Base-by-base conservation (phyloP, 441 rosid genomes). In the Caryocar brasiliense region DNA sequence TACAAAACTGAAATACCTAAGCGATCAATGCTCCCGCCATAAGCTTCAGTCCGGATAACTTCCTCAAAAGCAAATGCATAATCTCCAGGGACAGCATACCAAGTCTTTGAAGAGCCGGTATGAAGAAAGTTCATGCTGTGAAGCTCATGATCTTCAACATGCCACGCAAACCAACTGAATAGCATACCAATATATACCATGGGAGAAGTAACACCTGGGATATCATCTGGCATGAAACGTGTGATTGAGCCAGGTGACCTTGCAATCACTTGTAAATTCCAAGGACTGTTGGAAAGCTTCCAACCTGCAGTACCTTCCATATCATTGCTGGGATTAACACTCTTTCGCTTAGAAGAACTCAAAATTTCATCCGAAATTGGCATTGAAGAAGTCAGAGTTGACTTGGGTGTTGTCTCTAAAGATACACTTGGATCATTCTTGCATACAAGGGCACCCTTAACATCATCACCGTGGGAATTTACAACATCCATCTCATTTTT, bases 141-240 rank as follows among this genome's bases (percentile, higher is more conserved):
- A 67, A 94, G 95, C 56, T 94, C 99, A 47, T 94, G 99, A 78
- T 94, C 99, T 70, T 94, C 99, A 65, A 94, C 95, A 59, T 89
- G 99, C 97, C 99, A 94, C 49, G 99, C 99, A 79, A 94, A 94
- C 99, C 99, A 94, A 77, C 97, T 94, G 65, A 86, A 94, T 73
- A 94, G 42, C 99, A 94, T 94, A 33, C 96, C 99, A 24, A 94
- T 78, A 67, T 90, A 94, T 51, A 94, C 68, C 97, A 94, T 90
- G 32, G 99, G 97, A 51, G 96, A 86, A 47, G 99, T 85, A 37
- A 94, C 99, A 56, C 99, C 99, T 2, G 96, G 99, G 51, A 94
- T 94, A 63, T 94, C 96, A 73, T 94, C 99, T 10, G 97, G 95
- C 99, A 94, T 89, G 68, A 86, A 94, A 24, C 99, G 94, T 6